A percentile compares a stretch with the other conserved stretches of the same genome.
Evolutionary conservation across 176 grass and related monocot genomes (phyloP).

Genomic region (Zea luxurians): DNA sequence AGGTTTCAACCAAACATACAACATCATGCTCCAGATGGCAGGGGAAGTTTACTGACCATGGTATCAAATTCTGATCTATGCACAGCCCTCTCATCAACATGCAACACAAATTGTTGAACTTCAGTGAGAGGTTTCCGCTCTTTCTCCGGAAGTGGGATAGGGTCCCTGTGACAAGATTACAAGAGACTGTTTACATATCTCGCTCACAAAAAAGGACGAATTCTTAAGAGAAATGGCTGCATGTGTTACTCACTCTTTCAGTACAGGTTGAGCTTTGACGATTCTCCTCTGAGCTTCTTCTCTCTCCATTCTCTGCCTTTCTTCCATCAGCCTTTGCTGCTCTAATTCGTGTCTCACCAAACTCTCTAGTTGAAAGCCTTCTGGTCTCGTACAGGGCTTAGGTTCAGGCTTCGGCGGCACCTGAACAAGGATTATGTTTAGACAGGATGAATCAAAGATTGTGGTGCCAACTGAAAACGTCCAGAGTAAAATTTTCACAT

Average conservation of each 20-base stretch:
- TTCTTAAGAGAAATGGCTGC: background rate
- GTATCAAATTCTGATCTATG: constrained; percentile 91
- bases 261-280: constrained; percentile 70
- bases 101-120: constrained; percentile 75
- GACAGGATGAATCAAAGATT: constrained; percentile 10
- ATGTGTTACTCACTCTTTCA: constrained; percentile 62
- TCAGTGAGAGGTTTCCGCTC: constrained; percentile 88
- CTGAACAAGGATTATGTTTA: constrained; percentile 45
- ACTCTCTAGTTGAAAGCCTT: constrained; percentile 88
- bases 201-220: constrained; percentile 27
- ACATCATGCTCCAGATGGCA: background rate
- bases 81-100: constrained; percentile 71
- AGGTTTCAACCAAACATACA: no score
- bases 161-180: constrained; percentile 60
- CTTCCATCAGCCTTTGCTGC: constrained; percentile 65
- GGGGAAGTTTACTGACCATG: constrained; percentile 41
- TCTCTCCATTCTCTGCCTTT: constrained; percentile 55
- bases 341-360: constrained; percentile 83
- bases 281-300: constrained; percentile 74
- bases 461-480: background rate
- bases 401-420: constrained; percentile 80
- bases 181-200: constrained; percentile 22
- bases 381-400: constrained; percentile 79
- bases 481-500: constrained; percentile 13
- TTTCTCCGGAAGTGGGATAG: constrained; percentile 70